Percentiles rank a stretch among this genome's conserved stretches.
Evolutionary conservation across 1,139 yeast genomes (phyloP).

Genomic region (Yarrowia galli): DNA sequence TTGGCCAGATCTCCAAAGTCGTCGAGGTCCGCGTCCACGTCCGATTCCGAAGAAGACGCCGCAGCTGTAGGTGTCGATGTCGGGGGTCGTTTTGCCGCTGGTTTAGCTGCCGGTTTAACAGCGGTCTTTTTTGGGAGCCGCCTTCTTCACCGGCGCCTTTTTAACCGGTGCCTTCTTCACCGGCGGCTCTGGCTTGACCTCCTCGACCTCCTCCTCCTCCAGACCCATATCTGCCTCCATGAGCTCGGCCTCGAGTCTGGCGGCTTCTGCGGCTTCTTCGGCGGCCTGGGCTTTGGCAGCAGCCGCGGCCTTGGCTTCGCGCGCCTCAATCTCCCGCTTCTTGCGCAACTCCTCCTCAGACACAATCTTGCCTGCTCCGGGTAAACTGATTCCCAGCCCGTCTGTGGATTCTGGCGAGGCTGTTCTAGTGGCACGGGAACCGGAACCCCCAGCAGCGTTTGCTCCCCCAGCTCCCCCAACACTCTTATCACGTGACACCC

Average conservation of each 20-base stretch:
- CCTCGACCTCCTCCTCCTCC: slow-evolving; percentile 4
- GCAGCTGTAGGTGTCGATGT: not conserved
- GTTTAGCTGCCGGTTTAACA: not conserved
- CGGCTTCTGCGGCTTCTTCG: slow-evolving; percentile 29
- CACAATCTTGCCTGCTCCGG: slow-evolving; percentile 18
- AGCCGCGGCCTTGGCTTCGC: slow-evolving; percentile 7
- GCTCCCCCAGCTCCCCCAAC: not conserved
- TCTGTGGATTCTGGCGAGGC: slow-evolving; percentile 23
- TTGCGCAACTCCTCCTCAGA: slow-evolving; percentile 32
- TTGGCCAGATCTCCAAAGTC: slow-evolving; percentile 36
- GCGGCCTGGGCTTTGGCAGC: slow-evolving; percentile 5
- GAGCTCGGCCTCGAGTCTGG: slow-evolving; percentile 21
- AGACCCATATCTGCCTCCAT: slow-evolving; percentile 27
- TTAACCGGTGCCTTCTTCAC: not conserved
- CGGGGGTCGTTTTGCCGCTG: slow-evolving; percentile 22
- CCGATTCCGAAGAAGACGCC: not conserved
- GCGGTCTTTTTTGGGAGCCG: not conserved
- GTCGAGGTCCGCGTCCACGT: slow-evolving; percentile 28
- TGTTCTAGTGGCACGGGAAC: not conserved
- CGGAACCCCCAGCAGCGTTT: not conserved
- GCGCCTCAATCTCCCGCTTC: slow-evolving; percentile 14
- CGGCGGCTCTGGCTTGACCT: not conserved
- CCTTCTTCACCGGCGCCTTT: slow-evolving; percentile 3
- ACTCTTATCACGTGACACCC: slow-evolving; percentile 21
- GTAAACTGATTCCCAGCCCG: slow-evolving; percentile 21